These are phyloP conservation scores for Bolboschoenoplectus hybrid DNA, from an alignment of 202 grass and related monocot species.

Conservation along the genomic window DNA sequence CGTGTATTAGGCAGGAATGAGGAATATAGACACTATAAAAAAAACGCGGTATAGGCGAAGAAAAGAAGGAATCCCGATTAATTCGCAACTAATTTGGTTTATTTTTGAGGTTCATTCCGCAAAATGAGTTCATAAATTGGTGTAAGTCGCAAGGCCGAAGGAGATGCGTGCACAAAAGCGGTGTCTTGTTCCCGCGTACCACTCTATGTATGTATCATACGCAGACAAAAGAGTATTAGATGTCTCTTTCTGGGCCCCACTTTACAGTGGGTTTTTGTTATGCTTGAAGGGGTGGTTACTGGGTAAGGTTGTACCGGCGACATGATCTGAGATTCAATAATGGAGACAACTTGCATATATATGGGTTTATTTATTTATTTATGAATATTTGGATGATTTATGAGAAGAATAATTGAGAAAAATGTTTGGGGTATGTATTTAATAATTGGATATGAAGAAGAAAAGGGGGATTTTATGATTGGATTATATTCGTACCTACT, in stretches of 20 bases:
- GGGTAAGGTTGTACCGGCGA: too few relatives aligned
- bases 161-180: constrained; percentile 39
- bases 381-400: background rate
- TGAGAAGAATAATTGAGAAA: background rate
- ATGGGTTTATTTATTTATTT: background rate
- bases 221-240: background rate
- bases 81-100: constrained; percentile 18
- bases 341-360: background rate
- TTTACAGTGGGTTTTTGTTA: too few relatives aligned
- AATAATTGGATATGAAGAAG: too few relatives aligned
- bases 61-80: background rate
- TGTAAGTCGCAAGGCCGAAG: background rate
- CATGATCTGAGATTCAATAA: background rate
- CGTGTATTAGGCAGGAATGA: too few relatives aligned
- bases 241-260: background rate
- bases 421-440: too few relatives aligned
- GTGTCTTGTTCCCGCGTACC: constrained; percentile 32
- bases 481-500: too few relatives aligned
- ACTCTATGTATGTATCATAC: background rate
- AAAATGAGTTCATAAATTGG: background rate
- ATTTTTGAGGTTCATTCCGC: background rate
- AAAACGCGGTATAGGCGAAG: too few relatives aligned
- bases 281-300: too few relatives aligned
- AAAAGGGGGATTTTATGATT: too few relatives aligned
- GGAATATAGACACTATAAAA: too few relatives aligned